Evolutionary conservation across 2,329 filamentous ascomycete species (phyloP).

Genomic region (Fusarium stilboides): DNA sequence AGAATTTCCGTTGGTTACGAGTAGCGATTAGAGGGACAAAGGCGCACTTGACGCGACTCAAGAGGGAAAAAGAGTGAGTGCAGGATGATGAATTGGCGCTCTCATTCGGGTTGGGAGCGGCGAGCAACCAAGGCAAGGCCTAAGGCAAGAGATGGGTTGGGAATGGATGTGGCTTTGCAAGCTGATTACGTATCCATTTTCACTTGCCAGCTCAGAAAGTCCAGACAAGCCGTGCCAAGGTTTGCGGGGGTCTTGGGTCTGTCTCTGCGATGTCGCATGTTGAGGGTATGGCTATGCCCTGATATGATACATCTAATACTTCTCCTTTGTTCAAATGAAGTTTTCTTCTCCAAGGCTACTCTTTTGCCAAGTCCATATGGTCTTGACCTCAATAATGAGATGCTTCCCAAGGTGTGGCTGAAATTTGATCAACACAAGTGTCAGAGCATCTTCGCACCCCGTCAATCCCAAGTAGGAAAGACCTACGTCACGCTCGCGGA

Average conservation of each 20-base stretch:
- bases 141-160: slow-evolving; percentile 15
- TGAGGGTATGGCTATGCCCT: too few relatives aligned
- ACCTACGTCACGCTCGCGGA: slow-evolving; percentile 37
- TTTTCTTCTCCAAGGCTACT: too few relatives aligned
- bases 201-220: slow-evolving; percentile 34
- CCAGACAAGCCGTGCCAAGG: slow-evolving; percentile 34
- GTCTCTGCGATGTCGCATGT: slow-evolving; percentile 2
- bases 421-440: slow-evolving; percentile 17
- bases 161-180: slow-evolving; percentile 39
- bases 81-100: slow-evolving; percentile 43
- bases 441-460: slow-evolving; percentile 22
- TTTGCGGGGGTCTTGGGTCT: slow-evolving; percentile 35
- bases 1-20: slow-evolving; percentile 9
- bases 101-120: slow-evolving; percentile 39
- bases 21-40: slow-evolving; percentile 25
- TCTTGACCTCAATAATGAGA: too few relatives aligned
- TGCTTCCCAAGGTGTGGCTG: slow-evolving; percentile 35
- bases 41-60: slow-evolving; percentile 35
- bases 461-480: slow-evolving; percentile 13
- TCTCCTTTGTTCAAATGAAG: too few relatives aligned
- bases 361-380: too few relatives aligned
- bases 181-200: slow-evolving; percentile 46
- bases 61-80: slow-evolving; percentile 28
- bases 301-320: too few relatives aligned
- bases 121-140: slow-evolving; percentile 37